Evolutionary conservation across 345 rosid species (phyloP).

Genomic region (Citrus medica): DNA sequence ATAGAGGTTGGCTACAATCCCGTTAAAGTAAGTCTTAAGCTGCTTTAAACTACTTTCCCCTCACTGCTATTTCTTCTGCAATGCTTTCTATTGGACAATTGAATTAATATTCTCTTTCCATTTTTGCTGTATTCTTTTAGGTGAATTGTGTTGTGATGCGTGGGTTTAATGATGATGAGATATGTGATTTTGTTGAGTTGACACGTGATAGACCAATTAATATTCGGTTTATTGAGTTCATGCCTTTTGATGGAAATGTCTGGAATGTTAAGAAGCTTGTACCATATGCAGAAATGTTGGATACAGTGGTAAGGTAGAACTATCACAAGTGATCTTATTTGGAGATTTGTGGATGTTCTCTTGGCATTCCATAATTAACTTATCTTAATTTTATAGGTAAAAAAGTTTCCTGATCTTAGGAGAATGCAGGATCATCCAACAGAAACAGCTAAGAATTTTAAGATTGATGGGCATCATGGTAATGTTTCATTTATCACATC

Average conservation of each 20-base stretch:
- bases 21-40: slow-evolving; percentile 53
- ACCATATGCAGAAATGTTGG: slow-evolving; percentile 73
- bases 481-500: slow-evolving; percentile 93
- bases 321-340: slow-evolving; percentile 23
- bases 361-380: slow-evolving; percentile 9
- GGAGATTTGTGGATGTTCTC: slow-evolving; percentile 4
- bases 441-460: slow-evolving; percentile 91
- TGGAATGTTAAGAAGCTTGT: slow-evolving; percentile 94
- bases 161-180: slow-evolving; percentile 90
- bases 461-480: slow-evolving; percentile 77
- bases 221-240: slow-evolving; percentile 95
- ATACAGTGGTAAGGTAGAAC: slow-evolving; percentile 91
- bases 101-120: not conserved
- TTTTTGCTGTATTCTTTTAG: slow-evolving; percentile 31
- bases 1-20: slow-evolving; percentile 76
- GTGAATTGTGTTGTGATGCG: slow-evolving; percentile 96
- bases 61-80: not conserved
- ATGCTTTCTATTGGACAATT: not conserved
- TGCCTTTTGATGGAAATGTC: slow-evolving; percentile 98
- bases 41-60: not conserved
- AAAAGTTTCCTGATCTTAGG: slow-evolving; percentile 44
- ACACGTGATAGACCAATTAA: slow-evolving; percentile 78
- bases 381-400: slow-evolving; percentile 35
- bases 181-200: slow-evolving; percentile 88
- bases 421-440: slow-evolving; percentile 76